Conservation (phyloP, 805 yeast species). For the Wickerhamiella brachini region DNA sequence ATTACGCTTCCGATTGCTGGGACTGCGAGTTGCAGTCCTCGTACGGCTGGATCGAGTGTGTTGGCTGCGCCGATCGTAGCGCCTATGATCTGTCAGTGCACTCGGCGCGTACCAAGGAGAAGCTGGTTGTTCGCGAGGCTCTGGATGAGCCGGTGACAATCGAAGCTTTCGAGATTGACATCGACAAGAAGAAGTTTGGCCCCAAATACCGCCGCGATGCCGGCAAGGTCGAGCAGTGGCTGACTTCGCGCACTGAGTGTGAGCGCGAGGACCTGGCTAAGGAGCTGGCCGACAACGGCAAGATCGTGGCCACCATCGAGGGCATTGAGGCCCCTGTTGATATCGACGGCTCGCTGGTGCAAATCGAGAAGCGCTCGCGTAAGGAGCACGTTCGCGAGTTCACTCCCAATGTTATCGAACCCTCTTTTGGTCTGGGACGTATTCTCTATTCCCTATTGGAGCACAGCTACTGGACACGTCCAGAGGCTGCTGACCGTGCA, state of each 20-base stretch:
- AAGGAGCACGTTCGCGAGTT: conserved; percentile 88
- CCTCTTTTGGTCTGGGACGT: conserved; percentile 98
- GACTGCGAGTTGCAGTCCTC: conserved; percentile 94
- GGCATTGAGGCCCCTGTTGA: conserved; percentile 51
- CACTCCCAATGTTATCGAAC: conserved; percentile 96
- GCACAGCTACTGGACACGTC: conserved; percentile 90
- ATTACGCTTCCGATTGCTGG: conserved; percentile 99
- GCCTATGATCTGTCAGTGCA: conserved; percentile 96
- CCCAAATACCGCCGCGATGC: conserved; percentile 97
- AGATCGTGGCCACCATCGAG: conserved; percentile 53
- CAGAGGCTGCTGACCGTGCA: conserved; percentile 77
- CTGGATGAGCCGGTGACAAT: conserved; percentile 73
- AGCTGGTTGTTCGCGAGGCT: conserved; percentile 84
- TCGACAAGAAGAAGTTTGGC: conserved; percentile 92
- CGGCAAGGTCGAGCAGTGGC: conserved; percentile 75
- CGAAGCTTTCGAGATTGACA: conserved; percentile 69
- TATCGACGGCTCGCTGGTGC: conserved; percentile 56
- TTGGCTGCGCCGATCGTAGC: conserved; percentile 98
- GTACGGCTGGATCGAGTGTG: conserved; percentile 99
- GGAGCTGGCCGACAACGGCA: conserved; percentile 49
- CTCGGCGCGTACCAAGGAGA: conserved; percentile 87
- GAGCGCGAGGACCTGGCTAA: conserved; percentile 66
- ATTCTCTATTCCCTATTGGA: conserved; percentile 85
- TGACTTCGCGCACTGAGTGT: conserved; percentile 62
- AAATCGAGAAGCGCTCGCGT: conserved; percentile 62